Conservation (phyloP, 2,329 filamentous ascomycete species). For the Epichloe amarillans region DNA sequence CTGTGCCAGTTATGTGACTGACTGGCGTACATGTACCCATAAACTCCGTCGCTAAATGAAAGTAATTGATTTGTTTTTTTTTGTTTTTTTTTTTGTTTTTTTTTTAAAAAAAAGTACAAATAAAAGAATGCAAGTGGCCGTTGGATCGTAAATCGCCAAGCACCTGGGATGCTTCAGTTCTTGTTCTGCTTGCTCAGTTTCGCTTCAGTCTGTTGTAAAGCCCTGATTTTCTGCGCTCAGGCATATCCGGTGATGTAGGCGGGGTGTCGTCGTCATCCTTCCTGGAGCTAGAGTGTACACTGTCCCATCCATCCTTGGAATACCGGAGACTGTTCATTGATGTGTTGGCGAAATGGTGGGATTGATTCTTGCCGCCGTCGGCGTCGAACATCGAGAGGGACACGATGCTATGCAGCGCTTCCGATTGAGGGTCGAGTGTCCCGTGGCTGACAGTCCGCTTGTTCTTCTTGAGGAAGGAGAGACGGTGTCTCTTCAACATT, state of each 20-base stretch:
- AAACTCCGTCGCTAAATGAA: constrained; percentile 12
- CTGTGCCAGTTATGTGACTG: too few relatives aligned
- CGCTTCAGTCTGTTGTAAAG: constrained; percentile 7
- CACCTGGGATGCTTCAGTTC: background rate
- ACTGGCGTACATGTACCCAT: background rate
- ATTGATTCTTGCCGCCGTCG: constrained; percentile 11
- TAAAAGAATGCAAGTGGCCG: constrained; percentile 4
- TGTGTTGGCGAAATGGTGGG: constrained; percentile 11
- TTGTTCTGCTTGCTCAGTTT: background rate
- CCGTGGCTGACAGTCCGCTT: constrained; percentile 34
- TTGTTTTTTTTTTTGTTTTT: too few relatives aligned
- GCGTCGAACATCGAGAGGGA: constrained; percentile 19
- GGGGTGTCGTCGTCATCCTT: constrained; percentile 21
- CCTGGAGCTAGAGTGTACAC: constrained; percentile 15
- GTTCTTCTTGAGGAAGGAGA: constrained; percentile 32
- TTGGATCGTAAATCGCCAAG: constrained; percentile 6
- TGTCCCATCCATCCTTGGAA: constrained; percentile 27
- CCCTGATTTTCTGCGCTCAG: constrained; percentile 15
- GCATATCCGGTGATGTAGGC: constrained; percentile 22
- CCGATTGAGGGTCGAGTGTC: constrained; percentile 24
- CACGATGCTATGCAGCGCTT: constrained; percentile 19
- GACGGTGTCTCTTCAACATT: constrained; percentile 29
- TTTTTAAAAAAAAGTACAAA: background rate
- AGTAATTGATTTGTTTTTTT: too few relatives aligned
- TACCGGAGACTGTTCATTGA: constrained; percentile 17